phyloP scores from a whole-genome alignment of 768 basidiomycete species.

The Leccinellum luteum region DNA sequence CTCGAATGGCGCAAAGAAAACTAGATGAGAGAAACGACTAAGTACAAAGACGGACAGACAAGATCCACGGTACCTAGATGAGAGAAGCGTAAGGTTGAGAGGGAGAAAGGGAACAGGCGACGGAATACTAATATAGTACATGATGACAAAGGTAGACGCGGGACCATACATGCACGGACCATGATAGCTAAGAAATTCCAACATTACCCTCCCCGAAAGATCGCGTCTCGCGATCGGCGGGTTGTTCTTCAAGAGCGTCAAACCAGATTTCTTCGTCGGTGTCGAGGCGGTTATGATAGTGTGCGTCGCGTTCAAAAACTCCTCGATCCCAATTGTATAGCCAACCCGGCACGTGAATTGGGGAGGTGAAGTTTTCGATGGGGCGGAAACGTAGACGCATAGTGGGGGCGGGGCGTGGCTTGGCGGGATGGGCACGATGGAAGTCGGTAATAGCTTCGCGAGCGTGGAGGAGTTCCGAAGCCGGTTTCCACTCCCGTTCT shows the following conservation, averaged over 20 bases:
- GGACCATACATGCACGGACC: not conserved
- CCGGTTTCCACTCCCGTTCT: no score
- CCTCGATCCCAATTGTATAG: not conserved
- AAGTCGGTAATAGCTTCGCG: slow-evolving; percentile 6
- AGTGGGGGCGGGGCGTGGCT: not conserved
- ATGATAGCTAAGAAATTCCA: not conserved
- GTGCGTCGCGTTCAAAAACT: not conserved
- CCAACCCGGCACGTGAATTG: not conserved
- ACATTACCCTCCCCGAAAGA: not conserved
- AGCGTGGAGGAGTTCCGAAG: slow-evolving; percentile 9
- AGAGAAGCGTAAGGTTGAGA: no score
- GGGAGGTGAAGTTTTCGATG: not conserved
- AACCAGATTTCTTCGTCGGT: not conserved
- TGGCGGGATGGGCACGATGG: slow-evolving; percentile 5
- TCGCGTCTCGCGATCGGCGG: not conserved
- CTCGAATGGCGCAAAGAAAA: no score
- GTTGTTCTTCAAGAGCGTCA: not conserved
- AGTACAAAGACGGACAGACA: no score
- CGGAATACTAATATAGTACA: no score
- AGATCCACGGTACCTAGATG: no score
- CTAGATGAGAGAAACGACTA: no score
- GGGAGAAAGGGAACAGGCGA: no score
- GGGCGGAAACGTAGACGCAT: not conserved
- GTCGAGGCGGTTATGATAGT: no score
- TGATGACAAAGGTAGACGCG: no score